These are phyloP conservation scores for Ulvella scutata DNA, from an alignment of 139 green algal species.

Conservation along the genomic window DNA sequence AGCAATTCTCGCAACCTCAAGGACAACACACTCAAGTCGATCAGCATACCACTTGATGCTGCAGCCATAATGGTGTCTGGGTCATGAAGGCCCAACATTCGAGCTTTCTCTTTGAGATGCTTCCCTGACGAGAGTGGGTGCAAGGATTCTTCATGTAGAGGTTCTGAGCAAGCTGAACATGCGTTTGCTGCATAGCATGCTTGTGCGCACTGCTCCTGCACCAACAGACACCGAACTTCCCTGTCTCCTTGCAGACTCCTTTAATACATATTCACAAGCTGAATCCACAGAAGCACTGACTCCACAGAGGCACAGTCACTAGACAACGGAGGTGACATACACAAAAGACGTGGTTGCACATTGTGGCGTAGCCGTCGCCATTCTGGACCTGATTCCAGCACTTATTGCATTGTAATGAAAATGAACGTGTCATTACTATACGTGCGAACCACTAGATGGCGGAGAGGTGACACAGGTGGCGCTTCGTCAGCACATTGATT, in stretches of 20 bases:
- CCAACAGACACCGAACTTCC: not conserved
- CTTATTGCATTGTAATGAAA: not conserved
- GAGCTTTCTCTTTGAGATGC: not conserved
- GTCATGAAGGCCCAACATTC: not conserved
- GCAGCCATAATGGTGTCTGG: slow-evolving; percentile 2
- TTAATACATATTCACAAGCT: not conserved
- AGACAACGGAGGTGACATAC: not conserved
- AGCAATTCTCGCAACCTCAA: too few relatives aligned
- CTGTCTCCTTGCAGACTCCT: too few relatives aligned
- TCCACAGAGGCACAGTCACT: not conserved
- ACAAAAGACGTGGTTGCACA: not conserved
- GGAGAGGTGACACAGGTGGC: too few relatives aligned
- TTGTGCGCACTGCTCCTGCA: not conserved
- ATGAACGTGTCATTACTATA: not conserved
- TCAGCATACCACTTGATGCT: too few relatives aligned
- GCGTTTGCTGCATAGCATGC: not conserved
- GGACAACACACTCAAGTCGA: too few relatives aligned
- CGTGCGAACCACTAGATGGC: not conserved
- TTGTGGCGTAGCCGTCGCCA: not conserved
- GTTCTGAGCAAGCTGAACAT: not conserved
- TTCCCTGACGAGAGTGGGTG: not conserved
- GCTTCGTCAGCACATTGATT: too few relatives aligned
- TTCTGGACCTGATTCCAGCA: not conserved
- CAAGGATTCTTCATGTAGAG: not conserved
- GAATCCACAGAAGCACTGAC: not conserved